phyloP scores from a whole-genome alignment of 768 basidiomycete genomes.

The Rhodotorula taiwanensis region DNA sequence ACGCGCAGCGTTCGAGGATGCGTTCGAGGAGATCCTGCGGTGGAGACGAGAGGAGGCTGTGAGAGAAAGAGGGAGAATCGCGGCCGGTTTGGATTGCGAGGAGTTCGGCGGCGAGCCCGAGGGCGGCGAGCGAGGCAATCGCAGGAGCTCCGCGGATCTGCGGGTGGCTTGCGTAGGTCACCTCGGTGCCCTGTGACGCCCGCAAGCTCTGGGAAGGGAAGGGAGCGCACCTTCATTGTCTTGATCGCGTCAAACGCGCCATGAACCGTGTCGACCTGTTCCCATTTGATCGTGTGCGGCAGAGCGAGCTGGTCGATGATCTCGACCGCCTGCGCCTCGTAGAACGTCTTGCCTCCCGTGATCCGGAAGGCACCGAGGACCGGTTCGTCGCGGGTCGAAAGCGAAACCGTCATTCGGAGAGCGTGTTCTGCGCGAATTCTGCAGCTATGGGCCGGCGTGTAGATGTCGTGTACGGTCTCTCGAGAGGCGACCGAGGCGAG shows the following conservation, averaged over 20 bases:
- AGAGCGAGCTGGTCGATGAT: constrained; percentile 59
- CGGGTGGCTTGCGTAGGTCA: too few relatives aligned
- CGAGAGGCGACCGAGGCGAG: too few relatives aligned
- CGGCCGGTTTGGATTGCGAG: constrained; percentile 52
- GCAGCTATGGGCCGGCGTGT: too few relatives aligned
- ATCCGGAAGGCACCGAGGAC: constrained; percentile 31
- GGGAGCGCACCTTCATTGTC: constrained; percentile 69
- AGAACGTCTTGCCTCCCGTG: constrained; percentile 25
- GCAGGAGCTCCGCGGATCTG: constrained; percentile 88
- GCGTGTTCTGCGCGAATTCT: too few relatives aligned
- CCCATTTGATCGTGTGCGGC: constrained; percentile 43
- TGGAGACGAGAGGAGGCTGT: constrained; percentile 44
- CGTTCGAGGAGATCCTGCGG: constrained; percentile 53
- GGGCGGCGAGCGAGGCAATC: constrained; percentile 78
- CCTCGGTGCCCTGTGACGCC: background rate
- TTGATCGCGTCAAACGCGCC: constrained; percentile 91
- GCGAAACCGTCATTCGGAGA: background rate
- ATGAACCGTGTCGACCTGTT: constrained; percentile 58
- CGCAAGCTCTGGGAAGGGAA: background rate
- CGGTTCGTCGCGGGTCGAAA: background rate
- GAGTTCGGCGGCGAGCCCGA: constrained; percentile 64
- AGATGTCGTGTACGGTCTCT: too few relatives aligned
- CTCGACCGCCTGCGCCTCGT: constrained; percentile 56
- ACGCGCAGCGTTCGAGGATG: constrained; percentile 58
- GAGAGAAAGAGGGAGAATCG: constrained; percentile 55